A percentile compares a stretch with the other conserved stretches of the same genome.
Conservation (phyloP, 208 protist genomes). For the Acanthamoeba sp. region DNA sequence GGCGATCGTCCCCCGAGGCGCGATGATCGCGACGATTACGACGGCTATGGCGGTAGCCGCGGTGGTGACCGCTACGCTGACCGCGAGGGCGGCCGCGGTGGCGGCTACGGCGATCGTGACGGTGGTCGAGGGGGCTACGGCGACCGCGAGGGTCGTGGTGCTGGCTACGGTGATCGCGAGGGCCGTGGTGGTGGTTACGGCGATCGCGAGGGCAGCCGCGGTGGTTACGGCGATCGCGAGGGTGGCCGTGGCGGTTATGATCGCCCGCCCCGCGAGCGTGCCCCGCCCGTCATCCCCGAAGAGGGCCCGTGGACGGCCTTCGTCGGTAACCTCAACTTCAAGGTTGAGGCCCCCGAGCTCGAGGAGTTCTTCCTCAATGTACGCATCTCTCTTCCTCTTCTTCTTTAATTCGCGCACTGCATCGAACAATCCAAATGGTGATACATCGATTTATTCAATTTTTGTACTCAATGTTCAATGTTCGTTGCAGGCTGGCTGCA, state of each 20-base stretch:
- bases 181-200: neutral
- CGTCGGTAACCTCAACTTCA: conserved; percentile 69
- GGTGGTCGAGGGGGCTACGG: conserved; percentile 25
- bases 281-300: neutral
- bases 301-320: conserved; percentile 70
- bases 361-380: conserved; percentile 68
- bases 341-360: conserved; percentile 26
- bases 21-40: neutral
- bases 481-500: conserved; percentile 7
- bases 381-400: neutral
- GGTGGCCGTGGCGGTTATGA: conserved; percentile 16
- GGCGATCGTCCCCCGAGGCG: neutral
- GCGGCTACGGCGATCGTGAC: neutral
- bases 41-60: neutral
- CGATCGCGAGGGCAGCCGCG: neutral
- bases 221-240: neutral
- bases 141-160: neutral
- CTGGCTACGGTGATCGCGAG: neutral
- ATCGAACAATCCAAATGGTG: neutral
- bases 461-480: neutral
- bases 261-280: neutral
- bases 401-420: neutral
- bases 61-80: neutral
- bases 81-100: neutral
- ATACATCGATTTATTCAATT: neutral